Percentiles rank a stretch among this genome's conserved stretches.
Evolutionary conservation across 2,329 filamentous ascomycete species (phyloP).

Genomic region (Calonectria honghensis): DNA sequence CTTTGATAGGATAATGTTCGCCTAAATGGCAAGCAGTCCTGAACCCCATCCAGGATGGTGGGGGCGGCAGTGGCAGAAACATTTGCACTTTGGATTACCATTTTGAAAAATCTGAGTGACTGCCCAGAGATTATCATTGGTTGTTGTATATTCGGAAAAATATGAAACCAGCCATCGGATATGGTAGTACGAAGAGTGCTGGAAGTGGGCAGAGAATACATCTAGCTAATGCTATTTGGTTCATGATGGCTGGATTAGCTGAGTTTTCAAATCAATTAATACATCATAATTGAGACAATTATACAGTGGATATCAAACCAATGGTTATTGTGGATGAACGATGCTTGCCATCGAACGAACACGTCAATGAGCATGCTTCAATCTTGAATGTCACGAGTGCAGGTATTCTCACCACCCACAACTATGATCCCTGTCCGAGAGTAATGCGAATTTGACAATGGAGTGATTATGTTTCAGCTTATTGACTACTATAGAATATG

Average conservation of each 20-base stretch:
- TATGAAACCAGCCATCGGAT: not conserved
- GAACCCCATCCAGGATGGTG: not conserved
- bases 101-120: not conserved
- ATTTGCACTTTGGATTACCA: slow-evolving; percentile 10
- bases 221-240: not conserved
- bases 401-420: not conserved
- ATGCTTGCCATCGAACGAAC: not conserved
- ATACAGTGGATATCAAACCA: not conserved
- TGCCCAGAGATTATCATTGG: not conserved
- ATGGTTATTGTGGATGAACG: not conserved
- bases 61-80: not conserved
- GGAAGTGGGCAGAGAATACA: not conserved
- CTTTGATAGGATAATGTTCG: not conserved
- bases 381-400: too few species aligned
- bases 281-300: not conserved
- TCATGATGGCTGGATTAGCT: not conserved
- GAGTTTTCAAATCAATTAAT: not conserved
- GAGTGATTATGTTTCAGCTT: not conserved
- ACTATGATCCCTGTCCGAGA: not conserved
- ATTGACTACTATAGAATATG: not conserved
- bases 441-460: not conserved
- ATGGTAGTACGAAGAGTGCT: not conserved
- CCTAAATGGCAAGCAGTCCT: not conserved
- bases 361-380: not conserved
- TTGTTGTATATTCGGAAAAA: not conserved